Evolutionary conservation across 1,284 basidiomycete genomes (phyloP).

Genomic region (Cryptococcus depauperatus): DNA sequence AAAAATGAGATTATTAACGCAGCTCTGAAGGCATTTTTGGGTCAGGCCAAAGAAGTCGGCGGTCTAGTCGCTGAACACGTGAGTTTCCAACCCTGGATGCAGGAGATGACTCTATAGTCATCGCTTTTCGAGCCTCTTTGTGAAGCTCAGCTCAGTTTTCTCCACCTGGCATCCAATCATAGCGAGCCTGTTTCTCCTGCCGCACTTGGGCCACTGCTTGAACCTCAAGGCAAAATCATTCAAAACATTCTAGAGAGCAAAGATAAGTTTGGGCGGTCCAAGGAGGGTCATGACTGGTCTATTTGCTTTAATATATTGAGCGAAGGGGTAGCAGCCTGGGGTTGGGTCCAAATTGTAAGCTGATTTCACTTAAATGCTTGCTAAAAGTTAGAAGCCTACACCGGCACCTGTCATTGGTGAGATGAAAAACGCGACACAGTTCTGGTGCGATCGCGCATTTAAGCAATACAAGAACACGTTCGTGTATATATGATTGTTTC

Average conservation of each 20-base stretch:
- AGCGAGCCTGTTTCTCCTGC: slow-evolving; percentile 55
- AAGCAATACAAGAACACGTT: slow-evolving; percentile 90
- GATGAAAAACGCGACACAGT: slow-evolving; percentile 78
- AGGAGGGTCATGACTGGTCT: slow-evolving; percentile 67
- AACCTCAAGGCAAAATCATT: slow-evolving; percentile 66
- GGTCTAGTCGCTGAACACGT: slow-evolving; percentile 70
- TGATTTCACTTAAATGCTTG: neutral
- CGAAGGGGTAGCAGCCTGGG: slow-evolving; percentile 75
- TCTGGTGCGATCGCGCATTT: slow-evolving; percentile 84
- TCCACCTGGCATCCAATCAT: slow-evolving; percentile 64
- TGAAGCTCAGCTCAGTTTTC: slow-evolving; percentile 58
- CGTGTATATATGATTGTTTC: slow-evolving; percentile 28
- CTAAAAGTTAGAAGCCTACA: slow-evolving; percentile 56
- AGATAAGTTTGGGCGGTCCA: slow-evolving; percentile 63
- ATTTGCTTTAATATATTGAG: slow-evolving; percentile 72
- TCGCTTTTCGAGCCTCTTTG: slow-evolving; percentile 62
- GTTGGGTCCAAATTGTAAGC: slow-evolving; percentile 80
- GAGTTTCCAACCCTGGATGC: slow-evolving; percentile 29
- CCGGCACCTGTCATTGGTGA: slow-evolving; percentile 77
- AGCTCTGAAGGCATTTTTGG: slow-evolving; percentile 64
- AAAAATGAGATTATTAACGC: slow-evolving; percentile 64
- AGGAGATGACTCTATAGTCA: slow-evolving; percentile 49
- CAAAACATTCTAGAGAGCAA: slow-evolving; percentile 69
- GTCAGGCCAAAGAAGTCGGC: slow-evolving; percentile 67
- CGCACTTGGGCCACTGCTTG: slow-evolving; percentile 55